Evolutionary conservation across 2,329 filamentous ascomycete genomes (phyloP).

Genomic region (Nigrograna mackinnonii): DNA sequence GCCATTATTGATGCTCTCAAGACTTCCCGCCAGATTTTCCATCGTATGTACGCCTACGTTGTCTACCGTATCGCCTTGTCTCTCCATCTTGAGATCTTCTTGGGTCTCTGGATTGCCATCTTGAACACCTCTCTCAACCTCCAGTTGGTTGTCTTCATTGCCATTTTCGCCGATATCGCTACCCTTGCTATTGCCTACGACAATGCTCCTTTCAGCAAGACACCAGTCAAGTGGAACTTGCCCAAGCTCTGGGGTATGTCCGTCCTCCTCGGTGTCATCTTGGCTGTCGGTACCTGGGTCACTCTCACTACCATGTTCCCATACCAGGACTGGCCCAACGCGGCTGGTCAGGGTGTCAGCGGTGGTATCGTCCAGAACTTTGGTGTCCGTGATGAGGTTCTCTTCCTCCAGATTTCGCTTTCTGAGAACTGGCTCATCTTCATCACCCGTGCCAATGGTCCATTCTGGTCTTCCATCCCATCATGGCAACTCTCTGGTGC

Average conservation of each 20-base stretch:
- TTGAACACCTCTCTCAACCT: conserved; percentile 84
- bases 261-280: conserved; percentile 77
- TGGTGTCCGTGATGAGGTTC: conserved; percentile 76
- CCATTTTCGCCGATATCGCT: conserved; percentile 91
- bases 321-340: conserved; percentile 30
- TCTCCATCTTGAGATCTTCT: conserved; percentile 87
- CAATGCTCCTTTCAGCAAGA: conserved; percentile 84
- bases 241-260: conserved; percentile 95
- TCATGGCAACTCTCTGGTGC: conserved; percentile 83
- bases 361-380: conserved; percentile 91
- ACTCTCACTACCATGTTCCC: conserved; percentile 82
- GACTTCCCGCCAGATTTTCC: conserved; percentile 92
- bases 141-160: conserved; percentile 88
- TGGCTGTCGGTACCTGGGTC: conserved; percentile 86
- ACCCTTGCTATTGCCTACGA: conserved; percentile 93
- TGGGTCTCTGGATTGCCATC: conserved; percentile 89
- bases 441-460: conserved; percentile 90
- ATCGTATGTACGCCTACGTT: conserved; percentile 96
- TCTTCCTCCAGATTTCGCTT: conserved; percentile 88
- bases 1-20: conserved; percentile 92
- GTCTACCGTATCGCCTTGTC: conserved; percentile 94
- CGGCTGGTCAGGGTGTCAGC: conserved; percentile 57
- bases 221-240: conserved; percentile 92
- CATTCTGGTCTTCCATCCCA: conserved; percentile 87
- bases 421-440: conserved; percentile 98